Conservation (phyloP, 2,329 filamentous ascomycete species). For the Boeremia exigua region DNA sequence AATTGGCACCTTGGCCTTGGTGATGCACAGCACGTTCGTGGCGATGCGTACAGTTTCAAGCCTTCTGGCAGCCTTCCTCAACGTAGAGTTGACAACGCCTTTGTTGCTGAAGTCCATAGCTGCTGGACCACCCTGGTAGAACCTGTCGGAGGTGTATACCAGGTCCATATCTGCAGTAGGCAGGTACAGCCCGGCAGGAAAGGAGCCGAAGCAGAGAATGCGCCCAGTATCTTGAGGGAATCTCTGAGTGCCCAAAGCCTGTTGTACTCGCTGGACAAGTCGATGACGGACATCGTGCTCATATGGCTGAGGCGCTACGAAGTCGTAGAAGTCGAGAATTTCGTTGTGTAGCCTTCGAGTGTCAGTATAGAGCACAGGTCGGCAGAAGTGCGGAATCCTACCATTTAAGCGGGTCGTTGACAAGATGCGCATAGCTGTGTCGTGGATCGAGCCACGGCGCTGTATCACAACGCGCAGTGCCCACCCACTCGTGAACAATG, state of each 20-base stretch:
- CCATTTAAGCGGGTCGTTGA: constrained; percentile 60
- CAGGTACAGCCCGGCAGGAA: constrained; percentile 78
- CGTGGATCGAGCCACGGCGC: constrained; percentile 56
- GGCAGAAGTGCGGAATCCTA: constrained; percentile 11
- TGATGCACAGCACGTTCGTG: constrained; percentile 68
- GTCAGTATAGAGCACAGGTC: background rate
- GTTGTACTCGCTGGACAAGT: constrained; percentile 72
- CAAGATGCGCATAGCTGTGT: constrained; percentile 59
- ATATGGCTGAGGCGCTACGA: constrained; percentile 76
- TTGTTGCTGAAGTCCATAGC: constrained; percentile 44
- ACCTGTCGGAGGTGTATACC: constrained; percentile 74
- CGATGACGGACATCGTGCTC: constrained; percentile 77
- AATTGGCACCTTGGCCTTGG: constrained; percentile 82
- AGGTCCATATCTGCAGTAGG: constrained; percentile 92
- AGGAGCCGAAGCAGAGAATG: constrained; percentile 87
- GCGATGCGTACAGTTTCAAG: constrained; percentile 63
- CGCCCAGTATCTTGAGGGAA: constrained; percentile 55
- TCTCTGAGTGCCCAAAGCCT: constrained; percentile 55
- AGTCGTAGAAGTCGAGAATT: constrained; percentile 86
- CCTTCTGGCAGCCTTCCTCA: constrained; percentile 69
- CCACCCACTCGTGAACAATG: constrained; percentile 54
- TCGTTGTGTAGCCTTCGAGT: constrained; percentile 79
- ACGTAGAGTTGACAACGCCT: constrained; percentile 57
- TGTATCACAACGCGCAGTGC: constrained; percentile 44
- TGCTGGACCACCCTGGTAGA: constrained; percentile 58